Evolutionary conservation across 768 basidiomycete species (phyloP).

Genomic region (Mycena capillaripes): DNA sequence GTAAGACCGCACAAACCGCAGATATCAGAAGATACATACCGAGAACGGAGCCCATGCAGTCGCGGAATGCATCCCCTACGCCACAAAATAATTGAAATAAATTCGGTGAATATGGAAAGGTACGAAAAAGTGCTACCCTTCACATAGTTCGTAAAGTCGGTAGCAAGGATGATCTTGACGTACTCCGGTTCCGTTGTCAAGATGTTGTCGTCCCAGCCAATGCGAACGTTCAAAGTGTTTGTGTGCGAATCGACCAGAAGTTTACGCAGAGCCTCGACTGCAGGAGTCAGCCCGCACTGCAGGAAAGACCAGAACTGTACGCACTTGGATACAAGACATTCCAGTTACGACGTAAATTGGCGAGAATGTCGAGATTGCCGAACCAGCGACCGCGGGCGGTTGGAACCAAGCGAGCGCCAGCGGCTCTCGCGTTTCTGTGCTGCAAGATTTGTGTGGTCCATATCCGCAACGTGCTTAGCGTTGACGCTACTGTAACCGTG

Average conservation of each 20-base stretch:
- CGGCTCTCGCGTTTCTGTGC: background rate
- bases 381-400: slow-evolving; percentile 8
- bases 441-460: background rate
- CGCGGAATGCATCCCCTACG: slow-evolving; percentile 12
- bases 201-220: slow-evolving; percentile 45
- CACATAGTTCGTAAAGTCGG: slow-evolving; percentile 60
- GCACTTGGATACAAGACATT: slow-evolving; percentile 18
- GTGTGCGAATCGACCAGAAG: background rate
- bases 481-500: background rate
- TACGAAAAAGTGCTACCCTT: slow-evolving; percentile 50
- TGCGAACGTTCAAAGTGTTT: slow-evolving; percentile 9
- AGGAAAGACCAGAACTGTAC: background rate
- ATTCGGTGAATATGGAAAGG: too few species aligned
- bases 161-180: slow-evolving; percentile 63
- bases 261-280: slow-evolving; percentile 11
- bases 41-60: slow-evolving; percentile 20
- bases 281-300: too few species aligned
- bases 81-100: background rate
- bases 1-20: too few species aligned
- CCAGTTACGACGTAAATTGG: slow-evolving; percentile 6
- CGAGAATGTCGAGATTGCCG: slow-evolving; percentile 15
- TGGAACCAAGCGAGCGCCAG: slow-evolving; percentile 10
- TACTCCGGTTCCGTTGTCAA: slow-evolving; percentile 61
- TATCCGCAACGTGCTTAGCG: background rate
- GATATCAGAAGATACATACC: slow-evolving; percentile 1